These are phyloP conservation scores for Neofusicoccum ribis DNA, from an alignment of 2,329 filamentous ascomycete species.

Conservation along the genomic window DNA sequence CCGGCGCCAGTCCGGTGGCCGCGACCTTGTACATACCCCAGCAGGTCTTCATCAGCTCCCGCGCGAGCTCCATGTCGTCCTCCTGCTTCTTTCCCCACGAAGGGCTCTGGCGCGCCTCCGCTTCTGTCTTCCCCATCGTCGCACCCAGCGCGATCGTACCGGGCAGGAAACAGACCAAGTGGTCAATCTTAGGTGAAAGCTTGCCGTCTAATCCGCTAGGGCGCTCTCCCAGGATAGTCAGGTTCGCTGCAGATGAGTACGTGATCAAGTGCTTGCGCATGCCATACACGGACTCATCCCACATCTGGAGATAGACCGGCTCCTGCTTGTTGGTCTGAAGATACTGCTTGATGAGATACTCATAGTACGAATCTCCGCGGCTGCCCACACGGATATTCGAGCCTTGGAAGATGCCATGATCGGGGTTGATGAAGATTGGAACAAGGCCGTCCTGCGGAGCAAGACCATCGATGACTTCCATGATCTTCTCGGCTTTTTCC, in stretches of 20 bases:
- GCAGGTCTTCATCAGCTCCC: conserved; percentile 93
- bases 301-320: conserved; percentile 85
- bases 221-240: conserved; percentile 89
- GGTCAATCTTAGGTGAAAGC: conserved; percentile 92
- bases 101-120: conserved; percentile 69
- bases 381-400: conserved; percentile 89
- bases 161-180: conserved; percentile 95
- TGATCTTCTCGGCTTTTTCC: conserved; percentile 88
- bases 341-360: conserved; percentile 98
- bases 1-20: conserved; percentile 84
- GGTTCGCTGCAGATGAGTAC: conserved; percentile 75
- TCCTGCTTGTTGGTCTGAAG: conserved; percentile 89
- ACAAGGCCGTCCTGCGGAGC: conserved; percentile 77
- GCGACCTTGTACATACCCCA: conserved; percentile 97
- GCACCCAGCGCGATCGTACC: conserved; percentile 89
- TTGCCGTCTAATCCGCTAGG: conserved; percentile 67
- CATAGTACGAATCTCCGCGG: conserved; percentile 95
- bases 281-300: conserved; percentile 80
- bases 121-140: conserved; percentile 75
- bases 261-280: conserved; percentile 91
- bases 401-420: conserved; percentile 75
- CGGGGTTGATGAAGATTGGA: conserved; percentile 86
- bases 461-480: conserved; percentile 86
- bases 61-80: conserved; percentile 81
- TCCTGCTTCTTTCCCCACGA: conserved; percentile 77